Evolutionary conservation across 176 grass and related monocot species (phyloP).

Genomic region (Otatea glauca): DNA sequence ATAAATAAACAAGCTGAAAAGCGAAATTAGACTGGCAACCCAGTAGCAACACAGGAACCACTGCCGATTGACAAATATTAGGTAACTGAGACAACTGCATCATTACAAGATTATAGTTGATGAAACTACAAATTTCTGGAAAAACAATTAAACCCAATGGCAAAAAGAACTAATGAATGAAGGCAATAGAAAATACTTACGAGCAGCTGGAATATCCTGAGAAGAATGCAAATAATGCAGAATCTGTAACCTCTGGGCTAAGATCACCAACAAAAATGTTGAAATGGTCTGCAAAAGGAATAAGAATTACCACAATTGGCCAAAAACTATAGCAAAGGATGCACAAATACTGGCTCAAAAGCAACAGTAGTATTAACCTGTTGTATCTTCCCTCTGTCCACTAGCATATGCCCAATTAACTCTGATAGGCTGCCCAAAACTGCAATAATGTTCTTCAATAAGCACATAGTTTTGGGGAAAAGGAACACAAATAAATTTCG

Average conservation of each 20-base stretch:
- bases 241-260: slow-evolving; percentile 89
- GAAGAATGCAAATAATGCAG: slow-evolving; percentile 76
- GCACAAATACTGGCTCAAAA: not conserved
- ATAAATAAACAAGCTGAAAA: not conserved
- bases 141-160: slow-evolving; percentile 1
- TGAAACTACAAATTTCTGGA: slow-evolving; percentile 9
- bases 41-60: not conserved
- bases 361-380: slow-evolving; percentile 54
- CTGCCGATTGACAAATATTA: not conserved
- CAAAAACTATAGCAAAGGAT: slow-evolving; percentile 30
- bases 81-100: not conserved
- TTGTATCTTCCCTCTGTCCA: slow-evolving; percentile 81
- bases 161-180: slow-evolving; percentile 11
- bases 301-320: slow-evolving; percentile 10
- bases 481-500: slow-evolving; percentile 1
- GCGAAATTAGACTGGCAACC: not conserved
- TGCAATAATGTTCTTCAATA: slow-evolving; percentile 39
- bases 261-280: slow-evolving; percentile 93
- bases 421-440: slow-evolving; percentile 82
- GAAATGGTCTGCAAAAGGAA: slow-evolving; percentile 62
- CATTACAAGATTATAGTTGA: not conserved
- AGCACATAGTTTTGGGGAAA: not conserved
- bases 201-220: slow-evolving; percentile 76
- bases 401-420: slow-evolving; percentile 94
- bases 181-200: slow-evolving; percentile 51